A percentile compares a stretch with the other conserved stretches of the same genome.
phyloP scores from a whole-genome alignment of 2,329 filamentous ascomycete species.

The Phialocephala sp. region DNA sequence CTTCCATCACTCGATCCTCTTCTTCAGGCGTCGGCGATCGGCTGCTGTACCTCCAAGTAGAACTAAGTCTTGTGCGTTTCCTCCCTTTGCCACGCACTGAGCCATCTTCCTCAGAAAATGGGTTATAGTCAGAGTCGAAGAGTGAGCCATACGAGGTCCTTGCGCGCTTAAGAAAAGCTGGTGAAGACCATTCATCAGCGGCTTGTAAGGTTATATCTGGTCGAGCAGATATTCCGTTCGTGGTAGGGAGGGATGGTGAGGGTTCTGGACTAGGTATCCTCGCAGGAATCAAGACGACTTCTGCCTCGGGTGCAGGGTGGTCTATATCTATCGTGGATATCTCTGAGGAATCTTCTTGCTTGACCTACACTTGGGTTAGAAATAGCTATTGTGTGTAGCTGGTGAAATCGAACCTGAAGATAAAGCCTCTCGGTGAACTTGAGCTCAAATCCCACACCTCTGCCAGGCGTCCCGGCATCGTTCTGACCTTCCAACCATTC shows the following conservation, averaged over 20 bases:
- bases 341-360: slow-evolving; percentile 53
- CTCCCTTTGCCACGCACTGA: slow-evolving; percentile 63
- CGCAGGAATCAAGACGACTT: slow-evolving; percentile 27
- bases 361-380: slow-evolving; percentile 48
- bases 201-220: slow-evolving; percentile 46
- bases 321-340: slow-evolving; percentile 60
- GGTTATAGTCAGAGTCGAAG: slow-evolving; percentile 67
- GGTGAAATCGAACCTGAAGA: slow-evolving; percentile 48
- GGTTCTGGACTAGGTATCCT: slow-evolving; percentile 36
- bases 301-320: slow-evolving; percentile 42
- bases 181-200: slow-evolving; percentile 70
- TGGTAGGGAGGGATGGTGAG: slow-evolving; percentile 29
- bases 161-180: slow-evolving; percentile 77
- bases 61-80: slow-evolving; percentile 73
- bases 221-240: slow-evolving; percentile 40
- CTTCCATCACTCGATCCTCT: slow-evolving; percentile 20
- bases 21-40: slow-evolving; percentile 72
- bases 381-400: slow-evolving; percentile 3
- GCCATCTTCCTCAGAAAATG: slow-evolving; percentile 71
- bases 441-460: slow-evolving; percentile 63
- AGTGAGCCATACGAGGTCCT: slow-evolving; percentile 72
- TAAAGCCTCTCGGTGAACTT: slow-evolving; percentile 57
- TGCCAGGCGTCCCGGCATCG: slow-evolving; percentile 54
- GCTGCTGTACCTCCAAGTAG: slow-evolving; percentile 75
- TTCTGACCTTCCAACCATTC: slow-evolving; percentile 56